Evolutionary conservation across 2,329 filamentous ascomycete species (phyloP).

Genomic region (Aspergillus caelatus): DNA sequence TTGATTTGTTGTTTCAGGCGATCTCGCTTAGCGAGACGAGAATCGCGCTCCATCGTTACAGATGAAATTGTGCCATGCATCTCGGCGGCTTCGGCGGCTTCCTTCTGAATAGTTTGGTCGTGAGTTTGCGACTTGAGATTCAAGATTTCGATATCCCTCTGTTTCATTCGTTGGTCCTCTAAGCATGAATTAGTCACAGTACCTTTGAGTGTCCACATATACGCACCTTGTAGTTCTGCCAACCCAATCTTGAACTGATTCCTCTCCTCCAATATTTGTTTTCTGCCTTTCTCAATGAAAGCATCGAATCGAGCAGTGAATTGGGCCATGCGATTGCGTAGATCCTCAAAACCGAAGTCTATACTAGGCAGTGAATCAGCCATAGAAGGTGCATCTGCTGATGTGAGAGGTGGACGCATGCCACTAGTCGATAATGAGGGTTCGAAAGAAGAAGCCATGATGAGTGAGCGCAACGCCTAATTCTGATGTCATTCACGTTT

Average conservation of each 20-base stretch:
- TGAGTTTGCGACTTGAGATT: constrained; percentile 59
- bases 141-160: constrained; percentile 80
- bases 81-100: constrained; percentile 63
- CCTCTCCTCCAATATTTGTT: constrained; percentile 86
- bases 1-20: constrained; percentile 59
- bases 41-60: constrained; percentile 59
- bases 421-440: constrained; percentile 59
- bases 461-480: background rate
- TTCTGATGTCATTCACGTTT: background rate
- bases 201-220: constrained; percentile 8
- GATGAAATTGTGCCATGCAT: constrained; percentile 63
- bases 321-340: constrained; percentile 91
- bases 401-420: constrained; percentile 55
- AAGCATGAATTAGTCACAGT: constrained; percentile 15
- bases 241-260: constrained; percentile 92
- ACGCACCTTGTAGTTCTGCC: constrained; percentile 81
- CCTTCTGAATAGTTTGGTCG: constrained; percentile 59
- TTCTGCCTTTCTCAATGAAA: constrained; percentile 89
- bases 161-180: constrained; percentile 93
- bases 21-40: constrained; percentile 58
- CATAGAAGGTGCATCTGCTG: constrained; percentile 60
- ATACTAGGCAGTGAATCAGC: constrained; percentile 76
- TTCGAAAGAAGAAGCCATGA: constrained; percentile 55
- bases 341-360: constrained; percentile 93
- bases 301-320: constrained; percentile 90